These are phyloP conservation scores for Carex littledalei DNA, from an alignment of 176 grass and related monocot genomes.

Conservation along the genomic window DNA sequence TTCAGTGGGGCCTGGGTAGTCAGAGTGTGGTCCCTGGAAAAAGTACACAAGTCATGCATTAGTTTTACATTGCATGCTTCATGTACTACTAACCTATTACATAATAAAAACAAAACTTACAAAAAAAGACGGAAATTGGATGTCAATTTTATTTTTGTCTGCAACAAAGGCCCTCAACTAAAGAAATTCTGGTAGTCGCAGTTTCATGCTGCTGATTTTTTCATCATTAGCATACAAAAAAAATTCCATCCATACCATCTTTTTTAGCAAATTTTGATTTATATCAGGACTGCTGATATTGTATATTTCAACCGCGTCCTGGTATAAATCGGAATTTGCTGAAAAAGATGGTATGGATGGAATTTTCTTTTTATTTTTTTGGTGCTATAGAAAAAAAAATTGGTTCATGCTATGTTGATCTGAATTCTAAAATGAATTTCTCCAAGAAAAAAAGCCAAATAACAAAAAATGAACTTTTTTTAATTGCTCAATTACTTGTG, in stretches of 20 bases:
- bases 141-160: background rate
- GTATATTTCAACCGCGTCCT: too few relatives aligned
- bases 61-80: background rate
- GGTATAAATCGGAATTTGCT: too few relatives aligned
- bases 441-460: background rate
- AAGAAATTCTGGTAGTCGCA: background rate
- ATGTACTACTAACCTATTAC: background rate
- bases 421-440: background rate
- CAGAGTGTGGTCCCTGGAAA: conserved; percentile 86
- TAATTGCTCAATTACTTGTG: background rate
- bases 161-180: too few relatives aligned
- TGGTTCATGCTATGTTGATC: background rate
- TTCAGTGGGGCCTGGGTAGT: conserved; percentile 70
- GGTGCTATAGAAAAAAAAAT: too few relatives aligned
- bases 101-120: background rate
- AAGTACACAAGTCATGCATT: background rate
- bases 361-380: too few relatives aligned
- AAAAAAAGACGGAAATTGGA: too few relatives aligned
- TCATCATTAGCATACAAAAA: too few relatives aligned
- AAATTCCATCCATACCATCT: too few relatives aligned
- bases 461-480: conserved; percentile 30
- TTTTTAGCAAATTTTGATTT: too few relatives aligned
- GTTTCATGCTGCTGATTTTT: background rate
- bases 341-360: too few relatives aligned
- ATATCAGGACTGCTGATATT: too few relatives aligned